phyloP scores from a whole-genome alignment of 257 asterid species.

The Hygrophila difformis region DNA sequence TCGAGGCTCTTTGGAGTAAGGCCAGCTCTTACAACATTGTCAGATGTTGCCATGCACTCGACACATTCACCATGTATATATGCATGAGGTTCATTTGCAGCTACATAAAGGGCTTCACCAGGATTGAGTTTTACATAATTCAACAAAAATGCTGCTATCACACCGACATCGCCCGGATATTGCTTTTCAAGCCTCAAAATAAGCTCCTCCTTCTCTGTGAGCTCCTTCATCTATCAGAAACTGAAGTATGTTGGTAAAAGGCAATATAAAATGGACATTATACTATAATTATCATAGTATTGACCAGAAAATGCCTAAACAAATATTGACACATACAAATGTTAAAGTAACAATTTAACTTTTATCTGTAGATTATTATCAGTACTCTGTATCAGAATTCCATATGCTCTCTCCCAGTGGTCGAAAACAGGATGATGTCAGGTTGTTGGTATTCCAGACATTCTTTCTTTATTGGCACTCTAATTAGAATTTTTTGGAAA shows the following conservation, averaged over 20 bases:
- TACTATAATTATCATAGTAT: no score
- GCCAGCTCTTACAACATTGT: slow-evolving; percentile 96
- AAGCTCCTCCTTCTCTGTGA: slow-evolving; percentile 73
- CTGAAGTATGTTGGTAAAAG: not conserved
- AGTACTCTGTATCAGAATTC: no score
- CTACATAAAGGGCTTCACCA: slow-evolving; percentile 83
- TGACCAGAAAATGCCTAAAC: no score
- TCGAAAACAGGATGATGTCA: no score
- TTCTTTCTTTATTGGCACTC: no score
- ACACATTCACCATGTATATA: slow-evolving; percentile 79
- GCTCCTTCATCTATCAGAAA: slow-evolving; percentile 35
- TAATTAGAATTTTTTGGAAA: no score
- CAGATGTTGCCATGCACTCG: slow-evolving; percentile 99
- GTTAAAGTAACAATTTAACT: no score
- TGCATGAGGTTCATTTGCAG: slow-evolving; percentile 95
- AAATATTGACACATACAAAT: no score
- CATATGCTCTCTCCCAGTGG: no score
- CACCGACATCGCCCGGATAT: slow-evolving; percentile 80
- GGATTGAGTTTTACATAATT: slow-evolving; percentile 73
- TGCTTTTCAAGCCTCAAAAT: slow-evolving; percentile 71
- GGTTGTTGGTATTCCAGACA: no score
- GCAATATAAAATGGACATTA: no score
- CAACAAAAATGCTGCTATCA: slow-evolving; percentile 72
- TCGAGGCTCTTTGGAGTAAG: slow-evolving; percentile 88
- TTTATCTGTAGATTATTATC: no score